A percentile compares a stretch with the other conserved stretches of the same genome.
These are phyloP conservation scores for Russula foetens DNA, from an alignment of 768 basidiomycete genomes.

Conservation along the genomic window DNA sequence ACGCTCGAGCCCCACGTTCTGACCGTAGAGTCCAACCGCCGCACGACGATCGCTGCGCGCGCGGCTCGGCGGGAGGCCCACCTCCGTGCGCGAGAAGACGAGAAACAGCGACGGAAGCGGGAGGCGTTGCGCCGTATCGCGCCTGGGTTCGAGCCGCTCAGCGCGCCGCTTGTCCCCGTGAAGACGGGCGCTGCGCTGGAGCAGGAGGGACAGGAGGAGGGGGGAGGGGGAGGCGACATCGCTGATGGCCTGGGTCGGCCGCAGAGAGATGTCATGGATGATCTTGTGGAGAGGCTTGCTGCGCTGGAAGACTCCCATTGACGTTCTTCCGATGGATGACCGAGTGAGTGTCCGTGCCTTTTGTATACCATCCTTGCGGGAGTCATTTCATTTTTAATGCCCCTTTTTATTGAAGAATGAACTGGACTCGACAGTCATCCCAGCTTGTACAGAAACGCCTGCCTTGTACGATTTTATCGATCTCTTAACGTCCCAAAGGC, in stretches of 20 bases:
- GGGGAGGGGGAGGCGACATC: not conserved
- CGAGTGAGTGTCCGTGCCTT: too few relatives aligned
- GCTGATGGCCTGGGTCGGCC: not conserved
- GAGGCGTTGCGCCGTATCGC: slow-evolving; percentile 72
- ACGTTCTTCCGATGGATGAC: not conserved
- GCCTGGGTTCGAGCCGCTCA: slow-evolving; percentile 59
- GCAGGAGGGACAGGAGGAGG: not conserved
- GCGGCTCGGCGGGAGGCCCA: slow-evolving; percentile 62
- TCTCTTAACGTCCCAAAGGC: too few relatives aligned
- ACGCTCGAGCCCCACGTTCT: slow-evolving; percentile 84
- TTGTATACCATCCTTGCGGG: not conserved
- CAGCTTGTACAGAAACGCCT: too few relatives aligned
- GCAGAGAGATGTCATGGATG: slow-evolving; percentile 18
- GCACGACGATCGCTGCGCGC: slow-evolving; percentile 56
- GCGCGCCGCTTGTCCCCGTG: slow-evolving; percentile 13
- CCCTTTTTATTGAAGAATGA: too few relatives aligned
- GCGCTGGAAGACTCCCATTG: slow-evolving; percentile 6
- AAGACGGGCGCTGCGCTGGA: not conserved
- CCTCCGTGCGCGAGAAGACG: slow-evolving; percentile 64
- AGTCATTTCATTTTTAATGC: too few relatives aligned
- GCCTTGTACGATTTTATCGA: too few relatives aligned
- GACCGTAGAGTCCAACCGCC: slow-evolving; percentile 64
- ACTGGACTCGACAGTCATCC: too few relatives aligned
- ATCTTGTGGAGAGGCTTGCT: slow-evolving; percentile 16
- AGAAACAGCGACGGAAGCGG: slow-evolving; percentile 52